Conservation (phyloP, 495 filamentous ascomycete species). For the Neurospora cerealis region DNA sequence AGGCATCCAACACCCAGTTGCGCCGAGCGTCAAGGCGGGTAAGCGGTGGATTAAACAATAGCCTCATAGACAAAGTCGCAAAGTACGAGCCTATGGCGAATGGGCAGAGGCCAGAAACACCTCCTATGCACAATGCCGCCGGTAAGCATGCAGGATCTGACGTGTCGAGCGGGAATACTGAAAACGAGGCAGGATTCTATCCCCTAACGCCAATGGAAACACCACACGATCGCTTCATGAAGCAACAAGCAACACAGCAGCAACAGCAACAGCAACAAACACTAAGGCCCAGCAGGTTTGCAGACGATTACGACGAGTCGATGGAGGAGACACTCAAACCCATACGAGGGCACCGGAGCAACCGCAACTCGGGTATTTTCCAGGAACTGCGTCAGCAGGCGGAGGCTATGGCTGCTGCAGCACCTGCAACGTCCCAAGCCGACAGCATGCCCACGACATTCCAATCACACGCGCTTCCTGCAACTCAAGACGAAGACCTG, state of each 20-base stretch:
- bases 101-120: constrained; percentile 46
- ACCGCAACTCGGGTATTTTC: constrained; percentile 29
- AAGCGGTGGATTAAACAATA: constrained; percentile 28
- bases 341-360: constrained; percentile 19
- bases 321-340: constrained; percentile 51
- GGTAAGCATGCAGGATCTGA: constrained; percentile 32
- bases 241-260: constrained; percentile 18
- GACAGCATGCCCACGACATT: constrained; percentile 35
- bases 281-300: constrained; percentile 30
- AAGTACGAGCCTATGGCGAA: constrained; percentile 39
- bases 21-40: constrained; percentile 34
- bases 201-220: constrained; percentile 40
- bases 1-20: constrained; percentile 24
- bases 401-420: constrained; percentile 18
- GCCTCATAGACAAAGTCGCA: constrained; percentile 40
- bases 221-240: constrained; percentile 28
- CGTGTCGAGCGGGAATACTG: not conserved
- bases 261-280: constrained; percentile 16
- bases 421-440: constrained; percentile 23
- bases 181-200: constrained; percentile 30
- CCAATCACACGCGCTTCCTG: constrained; percentile 26
- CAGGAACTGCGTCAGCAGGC: constrained; percentile 37
- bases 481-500: constrained; percentile 46
- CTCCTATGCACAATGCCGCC: constrained; percentile 41
- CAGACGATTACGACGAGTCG: constrained; percentile 44